Evolutionary conservation across 2,329 filamentous ascomycete genomes (phyloP), one percentile per base, ranked within the genome.

Genomic region (Berkeleyomyces rouxiae): DNA sequence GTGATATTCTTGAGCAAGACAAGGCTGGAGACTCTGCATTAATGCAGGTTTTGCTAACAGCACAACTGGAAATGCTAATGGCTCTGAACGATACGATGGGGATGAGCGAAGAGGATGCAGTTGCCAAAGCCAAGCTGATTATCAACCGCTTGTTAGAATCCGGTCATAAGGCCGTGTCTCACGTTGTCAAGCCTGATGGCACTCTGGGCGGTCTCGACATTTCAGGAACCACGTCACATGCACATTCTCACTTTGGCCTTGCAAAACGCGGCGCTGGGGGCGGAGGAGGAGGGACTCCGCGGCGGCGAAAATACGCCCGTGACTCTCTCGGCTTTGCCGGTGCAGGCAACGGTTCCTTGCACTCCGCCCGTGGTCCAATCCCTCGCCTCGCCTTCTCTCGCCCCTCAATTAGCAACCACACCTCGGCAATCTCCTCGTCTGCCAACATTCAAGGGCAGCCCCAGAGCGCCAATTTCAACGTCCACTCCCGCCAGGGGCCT

Each of bases 31-130:
- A 96, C 70, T 82, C 85, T 23, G 83, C 82, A 16, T 82, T 88
- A 67, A 79, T 96, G 69, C 91, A 96, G 72, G 82, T 88, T 59
- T 79, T 99, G 62, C 81, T 97, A 9, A 86, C 87, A 61, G 89
- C 92, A 10, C 92, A 97, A 69, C 95, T 99, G 68, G 91, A 96
- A 69, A 92, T 91, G 1, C 82, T 97, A 65, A 79, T 88, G 3
- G 89, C 90, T 0, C 81, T 99, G 61, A 84, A 86, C 62, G 87
- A 89, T 67, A 88, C 93, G 33, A 82, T 92, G 67, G 78, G 82
- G 43, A 90, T 97, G 84, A 86, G 81, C 64, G 89, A 95, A 71
- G 83, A 86, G 42, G 86, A 95, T 66, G 93, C 92, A 1, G 81
- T 96, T 1, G 78, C 85, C 13, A 85, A 88, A 63, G 93, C 91